phyloP scores from a whole-genome alignment of 371 early-diverging fungal species.

The Mucor lusitanicus region DNA sequence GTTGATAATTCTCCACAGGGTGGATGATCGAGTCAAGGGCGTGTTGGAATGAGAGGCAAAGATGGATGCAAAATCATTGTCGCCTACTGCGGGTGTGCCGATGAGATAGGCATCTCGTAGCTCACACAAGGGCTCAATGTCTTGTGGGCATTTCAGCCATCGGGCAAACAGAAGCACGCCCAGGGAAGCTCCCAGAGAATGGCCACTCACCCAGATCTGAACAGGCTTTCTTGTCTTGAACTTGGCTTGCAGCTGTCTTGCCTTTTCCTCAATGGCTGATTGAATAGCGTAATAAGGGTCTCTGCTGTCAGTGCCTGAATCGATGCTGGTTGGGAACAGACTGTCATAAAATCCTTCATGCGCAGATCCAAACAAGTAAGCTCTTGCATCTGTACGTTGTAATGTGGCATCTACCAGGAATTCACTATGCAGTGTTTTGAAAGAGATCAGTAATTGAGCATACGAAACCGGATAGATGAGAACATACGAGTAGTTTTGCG shows the following conservation, averaged over 20 bases:
- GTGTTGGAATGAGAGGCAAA: slow-evolving; percentile 38
- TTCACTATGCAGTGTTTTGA: slow-evolving; percentile 38
- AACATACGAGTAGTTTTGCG: not conserved
- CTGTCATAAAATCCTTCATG: slow-evolving; percentile 48
- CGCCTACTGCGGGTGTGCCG: slow-evolving; percentile 50
- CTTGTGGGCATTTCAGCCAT: slow-evolving; percentile 39
- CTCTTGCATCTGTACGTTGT: slow-evolving; percentile 40
- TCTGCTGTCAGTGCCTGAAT: slow-evolving; percentile 22
- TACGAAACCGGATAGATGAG: not conserved
- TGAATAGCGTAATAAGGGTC: slow-evolving; percentile 51
- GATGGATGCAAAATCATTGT: slow-evolving; percentile 43
- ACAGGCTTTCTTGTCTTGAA: slow-evolving; percentile 26
- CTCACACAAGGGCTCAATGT: slow-evolving; percentile 25
- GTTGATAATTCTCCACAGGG: slow-evolving; percentile 43
- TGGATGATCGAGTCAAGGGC: slow-evolving; percentile 20
- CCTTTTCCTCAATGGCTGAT: slow-evolving; percentile 36
- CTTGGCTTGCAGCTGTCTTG: slow-evolving; percentile 19
- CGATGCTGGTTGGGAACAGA: slow-evolving; percentile 27
- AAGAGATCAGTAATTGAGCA: not conserved
- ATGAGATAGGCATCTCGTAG: slow-evolving; percentile 48
- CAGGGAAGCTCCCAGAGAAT: slow-evolving; percentile 55
- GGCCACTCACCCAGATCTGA: slow-evolving; percentile 55
- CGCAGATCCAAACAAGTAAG: slow-evolving; percentile 39
- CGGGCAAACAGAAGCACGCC: slow-evolving; percentile 50
- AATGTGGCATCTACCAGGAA: slow-evolving; percentile 43